phyloP scores from a whole-genome alignment of 768 basidiomycete genomes.

The Tricholoma bakamatsutake region DNA sequence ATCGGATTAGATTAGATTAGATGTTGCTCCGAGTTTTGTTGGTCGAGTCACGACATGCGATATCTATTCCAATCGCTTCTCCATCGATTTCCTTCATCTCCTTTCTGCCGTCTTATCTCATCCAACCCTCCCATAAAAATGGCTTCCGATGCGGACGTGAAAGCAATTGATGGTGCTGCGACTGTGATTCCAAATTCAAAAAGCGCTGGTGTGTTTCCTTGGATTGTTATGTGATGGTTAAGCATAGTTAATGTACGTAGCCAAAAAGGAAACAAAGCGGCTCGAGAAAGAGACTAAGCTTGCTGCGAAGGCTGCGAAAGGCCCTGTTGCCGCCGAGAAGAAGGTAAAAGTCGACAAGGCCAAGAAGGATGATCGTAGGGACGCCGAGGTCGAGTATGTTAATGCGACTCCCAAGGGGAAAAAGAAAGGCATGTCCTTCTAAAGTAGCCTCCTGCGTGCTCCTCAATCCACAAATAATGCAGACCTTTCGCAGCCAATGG shows the following conservation, averaged over 20 bases:
- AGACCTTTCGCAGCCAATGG: slow-evolving; percentile 89
- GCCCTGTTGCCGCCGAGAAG: slow-evolving; percentile 48
- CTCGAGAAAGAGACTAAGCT: slow-evolving; percentile 75
- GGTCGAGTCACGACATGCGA: slow-evolving; percentile 13
- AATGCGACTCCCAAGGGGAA: slow-evolving; percentile 86
- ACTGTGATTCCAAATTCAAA: slow-evolving; percentile 33
- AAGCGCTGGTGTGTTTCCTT: slow-evolving; percentile 29
- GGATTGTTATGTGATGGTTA: not conserved
- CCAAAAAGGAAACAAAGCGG: slow-evolving; percentile 83
- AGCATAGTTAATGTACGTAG: slow-evolving; percentile 24
- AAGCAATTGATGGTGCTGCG: slow-evolving; percentile 3
- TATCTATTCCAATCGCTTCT: slow-evolving; percentile 7
- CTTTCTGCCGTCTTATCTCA: not conserved
- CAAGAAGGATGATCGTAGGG: slow-evolving; percentile 56
- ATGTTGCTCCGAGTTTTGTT: slow-evolving; percentile 6
- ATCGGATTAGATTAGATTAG: slow-evolving; percentile 14
- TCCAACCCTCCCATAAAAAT: slow-evolving; percentile 1
- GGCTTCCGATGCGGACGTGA: not conserved
- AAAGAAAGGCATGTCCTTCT: slow-evolving; percentile 75
- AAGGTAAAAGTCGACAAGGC: slow-evolving; percentile 72
- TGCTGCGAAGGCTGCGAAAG: slow-evolving; percentile 61
- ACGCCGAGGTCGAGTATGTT: slow-evolving; percentile 68
- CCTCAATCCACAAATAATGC: slow-evolving; percentile 2
- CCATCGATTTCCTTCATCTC: slow-evolving; percentile 4
- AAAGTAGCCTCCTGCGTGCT: not conserved